A percentile compares a stretch with the other conserved stretches of the same genome.
These are phyloP conservation scores for Nicotiana otophora DNA, from an alignment of 257 asterid species.

Conservation along the genomic window DNA sequence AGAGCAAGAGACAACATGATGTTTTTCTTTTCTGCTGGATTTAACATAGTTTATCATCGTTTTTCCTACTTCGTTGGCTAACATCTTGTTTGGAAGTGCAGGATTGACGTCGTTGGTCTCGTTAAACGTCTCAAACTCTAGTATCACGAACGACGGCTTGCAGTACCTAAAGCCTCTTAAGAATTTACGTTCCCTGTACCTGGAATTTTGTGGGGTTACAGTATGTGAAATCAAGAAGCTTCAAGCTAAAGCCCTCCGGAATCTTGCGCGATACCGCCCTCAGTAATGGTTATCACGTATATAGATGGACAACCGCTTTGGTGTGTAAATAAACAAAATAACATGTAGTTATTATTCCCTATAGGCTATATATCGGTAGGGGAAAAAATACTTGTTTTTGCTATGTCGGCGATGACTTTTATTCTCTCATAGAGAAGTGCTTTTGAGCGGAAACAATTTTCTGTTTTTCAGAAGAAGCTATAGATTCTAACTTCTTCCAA, in stretches of 20 bases:
- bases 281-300: neutral
- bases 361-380: too few relatives aligned
- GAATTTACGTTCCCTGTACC: constrained; percentile 2
- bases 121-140: constrained; percentile 10
- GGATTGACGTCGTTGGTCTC: constrained; percentile 13
- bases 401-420: too few relatives aligned
- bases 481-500: too few relatives aligned
- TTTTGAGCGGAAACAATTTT: too few relatives aligned
- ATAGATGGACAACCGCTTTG: neutral
- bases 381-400: too few relatives aligned
- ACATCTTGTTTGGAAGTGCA: neutral
- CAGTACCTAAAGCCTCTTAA: constrained; percentile 9
- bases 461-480: too few relatives aligned
- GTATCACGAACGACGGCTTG: constrained; percentile 7
- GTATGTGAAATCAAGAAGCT: constrained; percentile 13
- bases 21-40: neutral
- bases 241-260: constrained; percentile 5
- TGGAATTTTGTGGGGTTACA: constrained; percentile 12
- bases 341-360: too few relatives aligned
- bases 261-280: constrained; percentile 8
- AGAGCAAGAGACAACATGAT: neutral
- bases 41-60: neutral
- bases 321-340: neutral
- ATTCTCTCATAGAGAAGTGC: too few relatives aligned
- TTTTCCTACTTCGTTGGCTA: neutral